Conservation (phyloP, 345 rosid genomes). For the Salix caprea region DNA sequence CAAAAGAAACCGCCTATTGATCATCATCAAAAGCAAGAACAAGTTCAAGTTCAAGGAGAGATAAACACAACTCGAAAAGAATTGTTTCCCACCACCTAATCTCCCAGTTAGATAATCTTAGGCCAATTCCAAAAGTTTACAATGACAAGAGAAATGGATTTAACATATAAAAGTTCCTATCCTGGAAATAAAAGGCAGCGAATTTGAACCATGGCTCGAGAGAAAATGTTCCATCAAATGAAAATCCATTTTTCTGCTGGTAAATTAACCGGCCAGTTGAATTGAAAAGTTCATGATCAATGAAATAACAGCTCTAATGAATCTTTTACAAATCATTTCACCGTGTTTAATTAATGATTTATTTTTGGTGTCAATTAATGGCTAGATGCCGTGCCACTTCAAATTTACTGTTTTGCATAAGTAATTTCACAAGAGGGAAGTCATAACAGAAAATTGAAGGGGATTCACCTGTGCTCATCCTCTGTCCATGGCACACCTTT, state of each 20-base stretch:
- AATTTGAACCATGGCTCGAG: background rate
- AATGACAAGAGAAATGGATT: background rate
- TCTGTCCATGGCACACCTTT: slow-evolving; percentile 99
- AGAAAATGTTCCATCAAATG: background rate
- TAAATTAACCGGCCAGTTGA: background rate
- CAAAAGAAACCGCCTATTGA: slow-evolving; percentile 61
- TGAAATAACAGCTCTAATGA: background rate
- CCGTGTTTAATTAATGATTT: background rate
- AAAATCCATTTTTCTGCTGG: background rate
- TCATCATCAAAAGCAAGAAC: slow-evolving; percentile 13
- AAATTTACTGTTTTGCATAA: background rate
- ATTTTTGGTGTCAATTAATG: background rate
- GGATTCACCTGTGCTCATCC: slow-evolving; percentile 81
- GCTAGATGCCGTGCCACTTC: background rate
- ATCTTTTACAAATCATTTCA: background rate
- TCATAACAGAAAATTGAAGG: background rate
- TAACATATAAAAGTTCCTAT: background rate
- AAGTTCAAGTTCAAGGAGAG: background rate
- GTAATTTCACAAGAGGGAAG: background rate
- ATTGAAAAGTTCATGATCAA: background rate
- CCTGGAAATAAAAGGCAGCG: background rate
- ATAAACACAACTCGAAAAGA: background rate
- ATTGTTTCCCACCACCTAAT: background rate
- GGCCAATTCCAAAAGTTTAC: background rate
- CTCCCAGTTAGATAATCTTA: background rate